These are phyloP conservation scores for Cutaneotrichosporon dermatis DNA, from an alignment of 1,284 basidiomycete genomes.

Conservation along the genomic window DNA sequence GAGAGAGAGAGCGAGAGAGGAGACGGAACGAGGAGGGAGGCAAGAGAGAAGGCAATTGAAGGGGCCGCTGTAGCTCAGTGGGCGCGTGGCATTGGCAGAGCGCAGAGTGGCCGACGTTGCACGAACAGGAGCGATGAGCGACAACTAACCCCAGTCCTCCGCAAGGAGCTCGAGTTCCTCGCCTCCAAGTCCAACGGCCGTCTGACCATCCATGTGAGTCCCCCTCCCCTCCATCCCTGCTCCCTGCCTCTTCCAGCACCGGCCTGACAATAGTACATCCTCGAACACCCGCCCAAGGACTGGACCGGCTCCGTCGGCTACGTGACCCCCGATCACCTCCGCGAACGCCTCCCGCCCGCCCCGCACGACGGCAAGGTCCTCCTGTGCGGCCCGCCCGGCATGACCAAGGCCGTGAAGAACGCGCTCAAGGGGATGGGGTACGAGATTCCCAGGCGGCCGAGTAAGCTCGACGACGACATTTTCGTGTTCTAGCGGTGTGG, in stretches of 20 bases:
- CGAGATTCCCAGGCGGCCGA: constrained; percentile 64
- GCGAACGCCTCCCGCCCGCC: constrained; percentile 56
- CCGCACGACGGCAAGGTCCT: constrained; percentile 58
- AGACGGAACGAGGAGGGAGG: no score
- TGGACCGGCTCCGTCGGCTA: constrained; percentile 91
- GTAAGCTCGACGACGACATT: constrained; percentile 85
- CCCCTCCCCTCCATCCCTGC: no score
- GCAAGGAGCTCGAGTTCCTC: constrained; percentile 72
- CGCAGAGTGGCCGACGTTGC: no score
- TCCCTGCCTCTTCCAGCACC: no score
- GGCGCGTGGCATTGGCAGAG: no score
- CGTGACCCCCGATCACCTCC: constrained; percentile 89
- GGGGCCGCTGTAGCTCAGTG: no score
- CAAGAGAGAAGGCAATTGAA: no score
- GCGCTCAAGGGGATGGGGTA: constrained; percentile 66
- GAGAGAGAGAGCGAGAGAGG: no score
- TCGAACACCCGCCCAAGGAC: constrained; percentile 81
- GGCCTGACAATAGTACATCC: constrained; percentile 58
- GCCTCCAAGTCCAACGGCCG: constrained; percentile 55
- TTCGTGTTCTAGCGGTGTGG: constrained; percentile 49
- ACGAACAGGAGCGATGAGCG: no score
- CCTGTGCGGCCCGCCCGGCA: constrained; percentile 89
- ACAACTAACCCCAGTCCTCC: constrained; percentile 57
- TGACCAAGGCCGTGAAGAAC: constrained; percentile 91
- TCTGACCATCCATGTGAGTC: constrained; percentile 65